phyloP scores from a whole-genome alignment of 2,329 filamentous ascomycete species.

The Hirsutella thompsonii region DNA sequence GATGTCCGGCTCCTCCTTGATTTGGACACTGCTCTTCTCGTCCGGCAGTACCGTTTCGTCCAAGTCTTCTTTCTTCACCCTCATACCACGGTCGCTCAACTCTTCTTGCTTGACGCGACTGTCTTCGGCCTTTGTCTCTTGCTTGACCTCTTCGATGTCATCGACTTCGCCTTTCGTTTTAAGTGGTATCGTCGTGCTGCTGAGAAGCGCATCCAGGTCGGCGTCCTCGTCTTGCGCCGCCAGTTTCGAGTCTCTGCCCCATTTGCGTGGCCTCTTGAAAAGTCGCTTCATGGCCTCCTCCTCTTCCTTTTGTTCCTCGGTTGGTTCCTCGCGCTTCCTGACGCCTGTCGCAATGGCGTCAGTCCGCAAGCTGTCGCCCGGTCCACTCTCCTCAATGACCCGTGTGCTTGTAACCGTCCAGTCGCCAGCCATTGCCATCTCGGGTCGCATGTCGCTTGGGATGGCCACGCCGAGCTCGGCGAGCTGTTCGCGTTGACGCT shows the following conservation, averaged over 20 bases:
- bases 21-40: slow-evolving; percentile 11
- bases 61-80: slow-evolving; percentile 10
- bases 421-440: slow-evolving; percentile 79
- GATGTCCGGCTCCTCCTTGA: slow-evolving; percentile 26
- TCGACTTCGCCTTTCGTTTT: slow-evolving; percentile 8
- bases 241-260: slow-evolving; percentile 40
- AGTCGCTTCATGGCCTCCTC: slow-evolving; percentile 43
- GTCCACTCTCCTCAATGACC: slow-evolving; percentile 32
- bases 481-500: slow-evolving; percentile 76
- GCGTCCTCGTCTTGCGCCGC: slow-evolving; percentile 32
- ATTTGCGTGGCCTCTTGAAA: slow-evolving; percentile 44
- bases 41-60: slow-evolving; percentile 9
- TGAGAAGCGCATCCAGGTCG: slow-evolving; percentile 51
- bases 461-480: slow-evolving; percentile 77
- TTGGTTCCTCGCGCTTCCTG: slow-evolving; percentile 48
- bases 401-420: slow-evolving; percentile 66
- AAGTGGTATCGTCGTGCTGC: slow-evolving; percentile 14
- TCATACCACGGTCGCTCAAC: slow-evolving; percentile 4
- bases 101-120: slow-evolving; percentile 13
- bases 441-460: slow-evolving; percentile 62
- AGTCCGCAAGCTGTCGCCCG: slow-evolving; percentile 23
- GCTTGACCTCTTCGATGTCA: slow-evolving; percentile 10
- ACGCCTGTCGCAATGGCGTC: slow-evolving; percentile 36
- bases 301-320: slow-evolving; percentile 44
- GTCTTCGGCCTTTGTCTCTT: slow-evolving; percentile 9